phyloP scores from a whole-genome alignment of 2,329 filamentous ascomycete species.

The Tolypocladium cylindrosporum region DNA sequence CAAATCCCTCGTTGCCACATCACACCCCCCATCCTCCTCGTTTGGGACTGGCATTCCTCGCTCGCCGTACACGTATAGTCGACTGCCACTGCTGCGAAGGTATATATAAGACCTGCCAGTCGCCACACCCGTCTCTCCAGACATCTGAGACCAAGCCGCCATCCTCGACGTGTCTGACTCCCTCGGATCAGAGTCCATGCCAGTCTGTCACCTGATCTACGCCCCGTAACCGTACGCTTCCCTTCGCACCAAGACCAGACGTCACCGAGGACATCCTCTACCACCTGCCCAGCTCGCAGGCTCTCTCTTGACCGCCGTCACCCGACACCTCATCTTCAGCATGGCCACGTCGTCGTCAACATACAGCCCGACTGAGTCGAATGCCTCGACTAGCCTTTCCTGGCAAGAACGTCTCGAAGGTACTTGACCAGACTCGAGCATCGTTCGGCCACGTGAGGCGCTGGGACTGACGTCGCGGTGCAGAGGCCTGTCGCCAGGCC shows the following conservation, averaged over 20 bases:
- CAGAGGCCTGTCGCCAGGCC: conserved; percentile 48
- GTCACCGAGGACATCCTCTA: neutral
- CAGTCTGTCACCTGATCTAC: conserved; percentile 1
- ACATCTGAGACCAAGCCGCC: conserved; percentile 3
- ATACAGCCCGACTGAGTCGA: conserved; percentile 12
- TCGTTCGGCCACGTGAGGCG: conserved; percentile 4
- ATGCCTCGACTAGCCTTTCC: conserved; percentile 11
- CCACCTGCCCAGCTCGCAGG: neutral
- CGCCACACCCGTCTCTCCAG: conserved; percentile 1
- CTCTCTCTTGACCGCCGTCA: neutral
- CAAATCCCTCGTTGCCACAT: conserved; percentile 6
- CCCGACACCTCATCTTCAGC: conserved; percentile 1
- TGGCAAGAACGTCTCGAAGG: conserved; percentile 51
- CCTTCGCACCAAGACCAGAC: neutral
- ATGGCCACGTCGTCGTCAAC: conserved; percentile 16
- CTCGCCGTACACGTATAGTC: conserved; percentile 1
- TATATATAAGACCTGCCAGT: conserved; percentile 8
- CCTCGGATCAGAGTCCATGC: conserved; percentile 2
- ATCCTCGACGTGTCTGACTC: conserved; percentile 4
- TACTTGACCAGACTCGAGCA: conserved; percentile 16
- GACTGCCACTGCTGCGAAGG: neutral
- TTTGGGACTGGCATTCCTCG: conserved; percentile 3
- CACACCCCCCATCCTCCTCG: conserved; percentile 1
- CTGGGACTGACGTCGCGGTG: neutral
- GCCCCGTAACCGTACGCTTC: neutral